A percentile compares a stretch with the other conserved stretches of the same genome.
phyloP scores from a whole-genome alignment of 108 stramenopile genomes.

The Craspedostauros australis region DNA sequence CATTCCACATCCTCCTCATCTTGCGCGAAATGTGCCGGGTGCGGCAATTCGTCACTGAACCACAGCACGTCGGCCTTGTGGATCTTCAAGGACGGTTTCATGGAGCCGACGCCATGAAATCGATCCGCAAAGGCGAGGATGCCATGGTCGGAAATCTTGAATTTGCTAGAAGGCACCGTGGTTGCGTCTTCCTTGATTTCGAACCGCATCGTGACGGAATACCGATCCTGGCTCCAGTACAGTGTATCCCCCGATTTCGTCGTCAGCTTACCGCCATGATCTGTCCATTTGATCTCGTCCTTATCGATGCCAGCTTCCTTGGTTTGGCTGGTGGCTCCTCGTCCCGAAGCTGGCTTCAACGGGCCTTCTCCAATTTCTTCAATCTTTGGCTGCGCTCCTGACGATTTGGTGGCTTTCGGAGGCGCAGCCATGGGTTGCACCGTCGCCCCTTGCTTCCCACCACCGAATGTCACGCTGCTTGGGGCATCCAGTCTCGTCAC shows the following conservation, averaged over 20 bases:
- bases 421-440: no score
- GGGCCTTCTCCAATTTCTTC: no score
- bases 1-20: conserved; percentile 43
- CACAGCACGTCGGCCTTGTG: not conserved
- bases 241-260: conserved; percentile 8
- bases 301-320: no score
- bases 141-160: conserved; percentile 8
- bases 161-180: not conserved
- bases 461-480: conserved; percentile 26
- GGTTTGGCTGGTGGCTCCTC: no score
- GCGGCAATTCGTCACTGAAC: conserved; percentile 34
- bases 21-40: conserved; percentile 36
- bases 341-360: no score
- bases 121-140: conserved; percentile 24
- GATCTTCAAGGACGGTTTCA: not conserved
- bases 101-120: conserved; percentile 17
- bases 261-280: conserved; percentile 14
- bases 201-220: conserved; percentile 26
- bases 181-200: conserved; percentile 14
- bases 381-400: no score
- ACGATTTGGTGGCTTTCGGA: no score
- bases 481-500: conserved; percentile 38
- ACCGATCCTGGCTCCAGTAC: conserved; percentile 43
- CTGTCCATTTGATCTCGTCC: no score
- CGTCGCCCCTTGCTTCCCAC: no score